A percentile compares a stretch with the other conserved stretches of the same genome.
Evolutionary conservation across 139 green algal genomes (phyloP).

Genomic region (Trebouxia sp.): DNA sequence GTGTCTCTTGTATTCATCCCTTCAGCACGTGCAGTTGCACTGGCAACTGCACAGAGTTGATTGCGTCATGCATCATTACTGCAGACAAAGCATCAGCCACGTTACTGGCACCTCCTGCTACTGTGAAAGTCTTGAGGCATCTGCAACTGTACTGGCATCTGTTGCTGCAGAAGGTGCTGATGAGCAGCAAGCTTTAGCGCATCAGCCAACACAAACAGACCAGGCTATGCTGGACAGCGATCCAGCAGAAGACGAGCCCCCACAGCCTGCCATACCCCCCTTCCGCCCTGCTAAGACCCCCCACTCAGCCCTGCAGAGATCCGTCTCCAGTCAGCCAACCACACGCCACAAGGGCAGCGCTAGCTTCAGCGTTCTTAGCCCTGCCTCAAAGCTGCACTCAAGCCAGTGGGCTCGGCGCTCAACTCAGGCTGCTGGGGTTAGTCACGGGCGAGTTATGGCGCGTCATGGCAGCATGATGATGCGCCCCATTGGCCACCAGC

Average conservation of each 20-base stretch:
- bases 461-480: conserved; percentile 1
- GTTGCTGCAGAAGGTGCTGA: too few relatives aligned
- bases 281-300: background rate
- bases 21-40: too few relatives aligned
- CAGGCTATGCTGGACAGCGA: too few relatives aligned
- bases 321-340: background rate
- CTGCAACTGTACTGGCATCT: too few relatives aligned
- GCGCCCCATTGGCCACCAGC: background rate
- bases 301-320: background rate
- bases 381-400: background rate
- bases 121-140: too few relatives aligned
- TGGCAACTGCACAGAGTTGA: too few relatives aligned
- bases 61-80: too few relatives aligned
- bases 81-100: too few relatives aligned
- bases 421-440: background rate
- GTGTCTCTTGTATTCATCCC: too few relatives aligned
- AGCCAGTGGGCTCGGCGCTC: conserved; percentile 18
- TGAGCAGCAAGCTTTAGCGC: too few relatives aligned
- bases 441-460: background rate
- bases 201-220: too few relatives aligned
- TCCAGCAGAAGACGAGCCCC: background rate
- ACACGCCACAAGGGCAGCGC: background rate
- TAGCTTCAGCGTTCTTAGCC: conserved; percentile 5
- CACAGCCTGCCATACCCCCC: background rate
- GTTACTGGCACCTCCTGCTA: too few relatives aligned